Conservation (phyloP, 371 early-diverging fungal species). For the Batkoa obscura region DNA sequence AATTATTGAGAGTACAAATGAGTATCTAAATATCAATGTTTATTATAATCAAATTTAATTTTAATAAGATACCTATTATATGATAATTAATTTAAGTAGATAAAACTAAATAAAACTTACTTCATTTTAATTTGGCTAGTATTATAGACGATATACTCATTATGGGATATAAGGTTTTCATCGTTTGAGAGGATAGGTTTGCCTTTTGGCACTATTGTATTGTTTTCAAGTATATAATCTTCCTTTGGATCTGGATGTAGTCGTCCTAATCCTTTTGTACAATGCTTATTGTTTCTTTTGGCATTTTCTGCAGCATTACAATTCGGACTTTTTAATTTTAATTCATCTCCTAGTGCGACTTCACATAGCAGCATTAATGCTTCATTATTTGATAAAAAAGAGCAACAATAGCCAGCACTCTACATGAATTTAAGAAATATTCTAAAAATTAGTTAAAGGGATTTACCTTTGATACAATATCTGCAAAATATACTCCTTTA, state of each 20-base stretch:
- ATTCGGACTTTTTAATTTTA: slow-evolving; percentile 18
- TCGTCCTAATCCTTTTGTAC: slow-evolving; percentile 29
- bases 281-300: slow-evolving; percentile 18
- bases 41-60: neutral
- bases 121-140: slow-evolving; percentile 25
- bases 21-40: too few relatives aligned
- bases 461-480: slow-evolving; percentile 33
- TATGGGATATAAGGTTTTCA: slow-evolving; percentile 8
- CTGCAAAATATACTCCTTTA: slow-evolving; percentile 51
- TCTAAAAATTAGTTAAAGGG: neutral
- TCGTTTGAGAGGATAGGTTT: too few relatives aligned
- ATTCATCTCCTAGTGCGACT: slow-evolving; percentile 34
- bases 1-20: too few relatives aligned
- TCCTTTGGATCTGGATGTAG: slow-evolving; percentile 18
- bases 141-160: slow-evolving; percentile 37
- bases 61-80: neutral
- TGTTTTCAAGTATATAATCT: slow-evolving; percentile 7
- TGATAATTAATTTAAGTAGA: neutral
- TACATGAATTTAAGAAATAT: neutral
- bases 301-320: slow-evolving; percentile 24
- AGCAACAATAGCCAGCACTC: slow-evolving; percentile 38
- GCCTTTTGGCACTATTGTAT: slow-evolving; percentile 6
- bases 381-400: slow-evolving; percentile 11
- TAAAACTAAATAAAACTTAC: slow-evolving; percentile 10
- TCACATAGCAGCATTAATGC: slow-evolving; percentile 41